Evolutionary conservation across 169 alveolate genomes (phyloP).

Genomic region (Eimeria sp.): DNA sequence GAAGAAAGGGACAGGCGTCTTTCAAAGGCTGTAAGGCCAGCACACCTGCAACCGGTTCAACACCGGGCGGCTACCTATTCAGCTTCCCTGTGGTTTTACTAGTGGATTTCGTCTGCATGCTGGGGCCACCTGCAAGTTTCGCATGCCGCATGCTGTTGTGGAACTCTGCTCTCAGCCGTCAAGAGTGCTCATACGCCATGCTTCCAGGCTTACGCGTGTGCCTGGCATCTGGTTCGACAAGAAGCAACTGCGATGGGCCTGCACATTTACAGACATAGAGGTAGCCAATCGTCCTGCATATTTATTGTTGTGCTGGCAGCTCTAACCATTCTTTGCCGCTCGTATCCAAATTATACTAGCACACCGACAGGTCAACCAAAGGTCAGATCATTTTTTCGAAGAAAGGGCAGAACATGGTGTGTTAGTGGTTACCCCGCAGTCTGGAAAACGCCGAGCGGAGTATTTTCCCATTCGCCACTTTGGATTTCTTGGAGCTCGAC

Average conservation of each 20-base stretch:
- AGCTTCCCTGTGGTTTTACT: background rate
- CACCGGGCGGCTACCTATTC: too few relatives aligned
- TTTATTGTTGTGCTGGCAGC: too few relatives aligned
- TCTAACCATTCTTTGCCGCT: background rate
- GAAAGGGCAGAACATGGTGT: background rate
- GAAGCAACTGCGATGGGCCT: slow-evolving; percentile 84
- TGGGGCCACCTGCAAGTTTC: background rate
- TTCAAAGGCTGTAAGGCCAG: slow-evolving; percentile 66
- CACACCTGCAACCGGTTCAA: background rate
- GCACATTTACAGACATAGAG: slow-evolving; percentile 74
- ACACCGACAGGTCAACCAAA: background rate
- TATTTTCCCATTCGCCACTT: slow-evolving; percentile 75
- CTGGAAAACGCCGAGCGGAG: slow-evolving; percentile 77
- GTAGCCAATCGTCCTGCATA: background rate
- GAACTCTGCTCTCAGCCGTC: slow-evolving; percentile 53
- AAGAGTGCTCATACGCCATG: slow-evolving; percentile 79
- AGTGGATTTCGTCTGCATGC: background rate
- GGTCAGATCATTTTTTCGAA: background rate
- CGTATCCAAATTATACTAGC: background rate
- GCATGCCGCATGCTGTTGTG: background rate
- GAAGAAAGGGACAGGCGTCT: slow-evolving; percentile 78
- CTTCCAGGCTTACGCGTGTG: slow-evolving; percentile 77
- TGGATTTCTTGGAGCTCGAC: slow-evolving; percentile 71
- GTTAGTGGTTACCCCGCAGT: background rate
- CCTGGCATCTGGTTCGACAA: slow-evolving; percentile 85